phyloP scores from a whole-genome alignment of 2,329 filamentous ascomycete genomes.

The Fusarium chaquense region DNA sequence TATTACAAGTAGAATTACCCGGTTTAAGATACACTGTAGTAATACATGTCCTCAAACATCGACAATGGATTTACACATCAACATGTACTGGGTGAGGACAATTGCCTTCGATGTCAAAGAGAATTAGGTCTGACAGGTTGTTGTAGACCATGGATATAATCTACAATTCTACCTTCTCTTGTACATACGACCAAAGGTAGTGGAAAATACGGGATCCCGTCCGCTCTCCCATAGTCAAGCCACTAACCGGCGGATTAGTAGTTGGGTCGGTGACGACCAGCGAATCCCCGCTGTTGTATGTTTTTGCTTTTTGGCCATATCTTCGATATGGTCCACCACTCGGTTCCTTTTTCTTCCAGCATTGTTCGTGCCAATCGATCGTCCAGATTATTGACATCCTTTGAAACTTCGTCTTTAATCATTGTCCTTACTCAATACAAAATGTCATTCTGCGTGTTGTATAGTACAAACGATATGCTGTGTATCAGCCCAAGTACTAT shows the following conservation, averaged over 20 bases:
- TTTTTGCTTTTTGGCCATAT: not conserved
- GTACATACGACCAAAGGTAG: constrained; percentile 5
- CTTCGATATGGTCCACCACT: no score
- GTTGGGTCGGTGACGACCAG: constrained; percentile 12
- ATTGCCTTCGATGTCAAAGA: accelerated
- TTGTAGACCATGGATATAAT: accelerated
- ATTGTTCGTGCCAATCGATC: no score
- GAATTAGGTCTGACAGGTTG: accelerated
- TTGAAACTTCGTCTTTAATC: no score
- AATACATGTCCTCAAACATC: not conserved
- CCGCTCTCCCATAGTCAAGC: constrained; percentile 11
- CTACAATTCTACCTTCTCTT: accelerated
- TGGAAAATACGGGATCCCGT: constrained; percentile 14
- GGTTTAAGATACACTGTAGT: no score
- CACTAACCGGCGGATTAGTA: constrained; percentile 14
- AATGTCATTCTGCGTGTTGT: not conserved
- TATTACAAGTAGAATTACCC: accelerated
- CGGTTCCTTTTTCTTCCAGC: not conserved
- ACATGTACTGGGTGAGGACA: not conserved
- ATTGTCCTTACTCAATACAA: not conserved
- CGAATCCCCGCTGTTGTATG: constrained; percentile 14
- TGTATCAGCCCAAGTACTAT: not conserved
- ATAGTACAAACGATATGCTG: not conserved
- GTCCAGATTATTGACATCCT: no score
- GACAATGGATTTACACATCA: accelerated